These are phyloP conservation scores for Lentinula edodes DNA, from an alignment of 768 basidiomycete species.

Conservation along the genomic window DNA sequence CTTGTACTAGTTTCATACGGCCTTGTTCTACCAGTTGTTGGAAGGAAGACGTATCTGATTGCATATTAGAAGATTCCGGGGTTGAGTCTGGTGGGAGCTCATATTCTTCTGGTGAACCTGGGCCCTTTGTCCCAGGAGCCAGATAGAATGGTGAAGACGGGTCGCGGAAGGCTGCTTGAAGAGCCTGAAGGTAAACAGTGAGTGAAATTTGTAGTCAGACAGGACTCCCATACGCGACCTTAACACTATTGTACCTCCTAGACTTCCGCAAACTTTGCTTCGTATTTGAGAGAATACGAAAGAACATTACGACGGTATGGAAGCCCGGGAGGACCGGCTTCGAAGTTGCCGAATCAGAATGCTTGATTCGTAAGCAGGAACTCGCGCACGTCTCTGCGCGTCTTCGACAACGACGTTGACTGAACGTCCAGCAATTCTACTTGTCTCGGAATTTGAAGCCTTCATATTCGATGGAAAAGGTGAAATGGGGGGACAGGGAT, in stretches of 20 bases:
- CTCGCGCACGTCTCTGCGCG: no score
- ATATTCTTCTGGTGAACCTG: constrained; percentile 49
- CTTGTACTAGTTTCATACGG: constrained; percentile 31
- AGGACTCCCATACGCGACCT: not conserved
- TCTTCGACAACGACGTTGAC: no score
- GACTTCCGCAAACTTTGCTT: not conserved
- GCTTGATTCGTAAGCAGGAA: not conserved
- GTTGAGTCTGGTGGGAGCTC: constrained; percentile 12
- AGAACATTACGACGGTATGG: not conserved
- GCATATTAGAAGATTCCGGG: not conserved
- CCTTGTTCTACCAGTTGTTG: constrained; percentile 28
- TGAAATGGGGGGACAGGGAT: no score
- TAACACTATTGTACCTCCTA: not conserved
- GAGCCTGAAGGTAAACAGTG: constrained; percentile 32
- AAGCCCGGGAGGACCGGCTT: not conserved
- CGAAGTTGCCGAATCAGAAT: not conserved
- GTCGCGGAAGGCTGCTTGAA: constrained; percentile 57
- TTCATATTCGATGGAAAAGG: no score
- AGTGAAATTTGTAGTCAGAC: not conserved
- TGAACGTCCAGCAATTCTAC: no score
- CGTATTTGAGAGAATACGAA: not conserved
- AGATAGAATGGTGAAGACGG: constrained; percentile 63
- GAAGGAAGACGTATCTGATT: not conserved
- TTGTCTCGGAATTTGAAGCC: no score
- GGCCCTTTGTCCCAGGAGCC: constrained; percentile 53